Evolutionary conservation across 257 asterid genomes (phyloP), one percentile per base, ranked within the genome.

Genomic region (Rehmannia glutinosa): DNA sequence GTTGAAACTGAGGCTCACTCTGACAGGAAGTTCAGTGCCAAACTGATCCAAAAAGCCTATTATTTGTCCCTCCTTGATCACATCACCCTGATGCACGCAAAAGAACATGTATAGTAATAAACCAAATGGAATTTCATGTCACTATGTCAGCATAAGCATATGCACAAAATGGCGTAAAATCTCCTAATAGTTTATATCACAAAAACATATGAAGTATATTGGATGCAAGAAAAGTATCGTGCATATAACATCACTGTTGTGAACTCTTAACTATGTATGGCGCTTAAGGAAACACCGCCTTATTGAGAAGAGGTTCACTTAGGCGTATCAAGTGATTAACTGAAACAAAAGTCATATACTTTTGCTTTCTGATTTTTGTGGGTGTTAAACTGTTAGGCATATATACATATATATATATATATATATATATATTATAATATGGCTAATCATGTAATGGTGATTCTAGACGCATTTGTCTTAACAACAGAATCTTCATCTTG

Each of bases 21-120:
- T 85, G 70, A 92, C 80, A 39, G 96, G 90, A 77, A 74, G 79
- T 70, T 81, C 79, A 11, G 77, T 75, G 66, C 90, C 90, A 54
- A 89, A 84, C 81, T 81, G 92, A 73, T 83, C 94, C 76, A 92
- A 7, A 58, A 68, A 83, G 65, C 96, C 96, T 12, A 92, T 72
- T 50, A 77, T 72, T 71, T 89, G 96, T 35, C 96, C 96, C 86
- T 89, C 94, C 83, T 85, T 87, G 83, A 92, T 81, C 65, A 79
- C 59, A 65, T 85, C 94, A 23, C 96, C 98, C 96, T 92, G 73
- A 53, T 39, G 74, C 11, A 60, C 27, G 70, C 39, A 56, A 68
- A 77, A 51, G 50, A 38, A 25, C 47, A 66, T 11, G 11, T 24
- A 25, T 23, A 45, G 41, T 28, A 20, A 46, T 46, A 32, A 39